Conservation (phyloP, 805 yeast species). For the Candida manassasensis region DNA sequence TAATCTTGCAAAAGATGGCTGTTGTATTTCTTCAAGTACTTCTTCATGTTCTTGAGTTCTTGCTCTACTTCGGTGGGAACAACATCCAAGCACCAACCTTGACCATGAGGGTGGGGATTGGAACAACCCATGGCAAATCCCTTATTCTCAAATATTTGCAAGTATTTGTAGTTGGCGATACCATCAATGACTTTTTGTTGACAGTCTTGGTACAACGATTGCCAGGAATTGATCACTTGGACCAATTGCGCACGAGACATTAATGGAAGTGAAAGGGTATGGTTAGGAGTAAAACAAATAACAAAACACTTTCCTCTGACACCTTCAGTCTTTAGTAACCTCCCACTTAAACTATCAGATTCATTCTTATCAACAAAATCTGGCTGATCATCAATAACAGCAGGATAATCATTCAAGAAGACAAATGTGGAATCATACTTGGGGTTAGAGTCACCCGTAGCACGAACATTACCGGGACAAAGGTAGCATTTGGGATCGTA, state of each 20-base stretch:
- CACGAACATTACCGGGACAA: slow-evolving; percentile 68
- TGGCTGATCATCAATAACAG: slow-evolving; percentile 58
- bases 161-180: slow-evolving; percentile 47
- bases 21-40: slow-evolving; percentile 38
- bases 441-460: slow-evolving; percentile 58
- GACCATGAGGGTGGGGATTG: slow-evolving; percentile 80
- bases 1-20: slow-evolving; percentile 60
- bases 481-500: slow-evolving; percentile 66
- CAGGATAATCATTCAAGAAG: slow-evolving; percentile 67
- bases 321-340: slow-evolving; percentile 50
- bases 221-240: slow-evolving; percentile 60
- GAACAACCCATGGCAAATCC: slow-evolving; percentile 82
- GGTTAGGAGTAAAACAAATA: slow-evolving; percentile 69
- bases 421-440: slow-evolving; percentile 52
- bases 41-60: slow-evolving; percentile 49
- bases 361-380: slow-evolving; percentile 24
- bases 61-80: slow-evolving; percentile 63
- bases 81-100: slow-evolving; percentile 67
- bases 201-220: slow-evolving; percentile 43
- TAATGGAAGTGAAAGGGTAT: slow-evolving; percentile 59
- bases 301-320: slow-evolving; percentile 68
- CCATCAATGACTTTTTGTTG: slow-evolving; percentile 30
- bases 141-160: slow-evolving; percentile 74
- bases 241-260: slow-evolving; percentile 45
- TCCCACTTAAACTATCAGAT: slow-evolving; percentile 25